Base-by-base conservation (phyloP, 768 basidiomycete genomes). In the Lyophyllum shimeji region DNA sequence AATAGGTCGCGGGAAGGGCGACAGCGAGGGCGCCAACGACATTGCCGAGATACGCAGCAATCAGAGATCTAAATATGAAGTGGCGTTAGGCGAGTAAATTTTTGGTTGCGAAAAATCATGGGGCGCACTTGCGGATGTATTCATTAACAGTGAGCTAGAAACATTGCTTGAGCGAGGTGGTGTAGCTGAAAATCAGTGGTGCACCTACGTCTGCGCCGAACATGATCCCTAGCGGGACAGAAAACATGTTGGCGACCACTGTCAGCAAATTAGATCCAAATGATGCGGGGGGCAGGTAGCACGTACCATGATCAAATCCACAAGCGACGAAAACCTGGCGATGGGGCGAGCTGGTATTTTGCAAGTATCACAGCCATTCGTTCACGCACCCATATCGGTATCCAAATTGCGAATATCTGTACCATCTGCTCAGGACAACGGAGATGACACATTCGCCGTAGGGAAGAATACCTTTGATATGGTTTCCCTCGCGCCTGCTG, bases 161-260 rank as follows among this genome's bases (percentile, higher is more conserved):
- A 9, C 15, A n/a, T 21, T 2, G 3, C 23, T 47, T 46, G 33
- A 52, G 40, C 27, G 33, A 15, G 12, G 17, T 9, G 27, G 4
- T n/a, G 12, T 15, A 12, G 8, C 29, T 37, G 29, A 17, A 17
- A 46, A 13, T n/a, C 11, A 15, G 17, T 18, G 11, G 39, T 29
- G 21, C n/a, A 70, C 84, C 61, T 66, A 87, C 87, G 49, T 82
- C 69, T 24, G 86, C 84, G 21, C 83, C 80, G 62, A 89, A 83
- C 79, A 89, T 83, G 31, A 90, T 88, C 8, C 86, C 78, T 34
- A 89, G 67, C 0, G 86, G 86, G 7, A 90, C 70, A 3, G 82
- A 87, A 67, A 84, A 89, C 88, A 90, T 89, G 65, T 90, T 90
- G 18, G 88, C 88, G 13, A 64, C 59, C 21, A 64, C 63, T 64